Evolutionary conservation across 2,329 filamentous ascomycete genomes (phyloP), one percentile per base, ranked within the genome.

Genomic region (Trichoderma sp.): DNA sequence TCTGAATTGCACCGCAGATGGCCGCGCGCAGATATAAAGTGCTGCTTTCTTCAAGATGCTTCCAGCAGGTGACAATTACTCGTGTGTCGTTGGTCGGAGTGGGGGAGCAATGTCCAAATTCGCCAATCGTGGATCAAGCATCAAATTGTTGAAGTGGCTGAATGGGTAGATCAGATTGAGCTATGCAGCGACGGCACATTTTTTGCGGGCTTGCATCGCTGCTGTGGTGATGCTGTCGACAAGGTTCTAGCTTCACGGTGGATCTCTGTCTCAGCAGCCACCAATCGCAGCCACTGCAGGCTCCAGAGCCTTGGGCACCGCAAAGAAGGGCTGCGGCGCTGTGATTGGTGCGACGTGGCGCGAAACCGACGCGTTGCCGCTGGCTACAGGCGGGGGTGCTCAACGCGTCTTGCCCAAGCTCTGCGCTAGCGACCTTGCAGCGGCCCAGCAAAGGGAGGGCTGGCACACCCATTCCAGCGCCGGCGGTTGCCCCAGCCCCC

Each of bases 331-430:
- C 37, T 58, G 61, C 2, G 33, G 52, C 31, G 24, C 52, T 40
- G 56, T 76, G 73, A 77, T 77, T 75, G 75, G 75, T 58, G 59
- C 68, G 61, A 60, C 33, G 24, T 40, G 68, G 72, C 77, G 73
- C 77, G 77, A 78, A 75, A 75, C 53, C 31, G 70, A 76, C 77
- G 77, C 77, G 77, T 53, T 55, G 40, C 16, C 27, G 40, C 27
- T 35, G 21, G 21, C 47, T 47, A 55, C 19, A 53, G 16, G 63
- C 68, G 66, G 61, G 70, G 63, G 56, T 29, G 53, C 56, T 57
- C 56, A 66, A 70, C 68, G 68, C 64, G 68, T 70, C 49, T 53
- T 60, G 61, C 27, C 33, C 27, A 49, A 31, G 53, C 35, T 53
- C 8, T 56, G n/a, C 21, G 47, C 21, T 49, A 49, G 47, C 21